Conservation (phyloP, 192 early-diverging fungal species). For the Paraglomus brasilianum region DNA sequence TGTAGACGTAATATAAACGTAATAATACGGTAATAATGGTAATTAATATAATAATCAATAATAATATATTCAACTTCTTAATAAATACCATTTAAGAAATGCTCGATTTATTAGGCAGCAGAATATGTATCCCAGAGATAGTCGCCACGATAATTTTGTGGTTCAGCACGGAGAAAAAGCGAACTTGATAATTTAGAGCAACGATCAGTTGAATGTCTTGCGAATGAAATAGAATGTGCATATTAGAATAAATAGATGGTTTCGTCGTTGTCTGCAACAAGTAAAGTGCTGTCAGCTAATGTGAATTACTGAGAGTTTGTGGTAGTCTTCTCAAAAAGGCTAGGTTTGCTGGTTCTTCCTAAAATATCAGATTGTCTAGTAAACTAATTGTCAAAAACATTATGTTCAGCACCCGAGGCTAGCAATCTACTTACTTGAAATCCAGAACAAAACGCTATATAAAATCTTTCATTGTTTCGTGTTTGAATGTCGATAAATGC, state of each 20-base stretch:
- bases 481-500: conserved; percentile 94
- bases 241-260: conserved; percentile 84
- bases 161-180: no score
- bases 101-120: no score
- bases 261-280: conserved; percentile 82
- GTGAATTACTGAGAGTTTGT: conserved; percentile 72
- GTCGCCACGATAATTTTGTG: no score
- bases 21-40: no score
- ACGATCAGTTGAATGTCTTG: no score
- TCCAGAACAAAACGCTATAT: conserved; percentile 86
- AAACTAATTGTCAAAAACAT: neutral
- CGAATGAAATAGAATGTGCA: conserved; percentile 45
- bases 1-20: no score
- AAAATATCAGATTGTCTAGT: conserved; percentile 1
- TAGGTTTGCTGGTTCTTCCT: conserved; percentile 91
- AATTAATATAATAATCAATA: no score
- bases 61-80: no score
- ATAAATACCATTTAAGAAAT: no score
- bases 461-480: conserved; percentile 85
- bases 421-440: conserved; percentile 71
- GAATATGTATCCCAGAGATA: no score
- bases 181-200: no score
- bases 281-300: conserved; percentile 68
- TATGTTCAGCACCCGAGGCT: no score
- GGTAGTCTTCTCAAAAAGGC: conserved; percentile 85